Evolutionary conservation across 1,139 yeast species (phyloP).

Genomic region (Groenewaldozyma sp.): DNA sequence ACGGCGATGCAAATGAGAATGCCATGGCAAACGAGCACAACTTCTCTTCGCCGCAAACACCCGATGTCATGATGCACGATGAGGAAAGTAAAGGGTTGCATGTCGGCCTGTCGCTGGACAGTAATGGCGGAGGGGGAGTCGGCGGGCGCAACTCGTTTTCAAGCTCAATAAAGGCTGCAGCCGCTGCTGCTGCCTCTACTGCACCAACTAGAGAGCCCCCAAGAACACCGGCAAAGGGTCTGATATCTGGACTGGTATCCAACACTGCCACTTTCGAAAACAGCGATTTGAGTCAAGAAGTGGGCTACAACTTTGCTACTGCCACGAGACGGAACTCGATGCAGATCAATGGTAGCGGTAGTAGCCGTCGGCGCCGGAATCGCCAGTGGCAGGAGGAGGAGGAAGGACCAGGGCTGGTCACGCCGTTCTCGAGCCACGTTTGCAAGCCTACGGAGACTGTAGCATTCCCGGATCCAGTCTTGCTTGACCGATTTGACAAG

Average conservation of each 20-base stretch:
- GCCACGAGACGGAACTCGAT: not conserved
- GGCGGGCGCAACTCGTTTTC: constrained; percentile 1
- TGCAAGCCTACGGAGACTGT: not conserved
- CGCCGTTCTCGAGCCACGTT: not conserved
- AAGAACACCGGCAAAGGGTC: constrained; percentile 11
- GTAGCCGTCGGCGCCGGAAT: too few relatives aligned
- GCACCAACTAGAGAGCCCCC: too few relatives aligned
- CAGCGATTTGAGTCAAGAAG: not conserved
- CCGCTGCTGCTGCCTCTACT: too few relatives aligned
- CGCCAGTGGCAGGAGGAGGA: too few relatives aligned
- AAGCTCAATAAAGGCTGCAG: constrained; percentile 2
- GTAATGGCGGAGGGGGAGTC: too few relatives aligned
- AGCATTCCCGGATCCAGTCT: not conserved
- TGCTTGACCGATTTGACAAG: constrained; percentile 50
- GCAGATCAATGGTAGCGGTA: not conserved
- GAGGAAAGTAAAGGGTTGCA: not conserved
- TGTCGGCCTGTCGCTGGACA: not conserved
- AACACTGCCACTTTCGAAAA: not conserved
- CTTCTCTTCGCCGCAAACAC: constrained; percentile 19
- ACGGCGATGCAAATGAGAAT: constrained; percentile 17
- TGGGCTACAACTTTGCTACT: not conserved
- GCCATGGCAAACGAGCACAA: constrained; percentile 14
- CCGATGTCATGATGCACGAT: constrained; percentile 14
- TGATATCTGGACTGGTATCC: not conserved
- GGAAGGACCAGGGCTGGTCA: not conserved